Evolutionary conservation across 208 protist species (phyloP).

Genomic region (Zelonia costaricensis): DNA sequence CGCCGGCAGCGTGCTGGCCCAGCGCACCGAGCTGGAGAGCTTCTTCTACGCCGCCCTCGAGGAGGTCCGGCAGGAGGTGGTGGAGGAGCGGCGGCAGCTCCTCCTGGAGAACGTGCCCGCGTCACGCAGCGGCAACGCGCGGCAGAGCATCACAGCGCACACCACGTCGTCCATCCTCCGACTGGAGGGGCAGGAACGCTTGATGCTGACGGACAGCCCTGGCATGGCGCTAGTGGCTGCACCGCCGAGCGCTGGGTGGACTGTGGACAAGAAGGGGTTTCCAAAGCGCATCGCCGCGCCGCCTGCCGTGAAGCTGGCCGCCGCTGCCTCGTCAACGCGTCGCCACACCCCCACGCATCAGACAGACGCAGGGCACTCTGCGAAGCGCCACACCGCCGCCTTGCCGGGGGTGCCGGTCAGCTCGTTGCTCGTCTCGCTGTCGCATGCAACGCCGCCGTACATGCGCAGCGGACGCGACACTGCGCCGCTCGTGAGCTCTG

Average conservation of each 20-base stretch:
- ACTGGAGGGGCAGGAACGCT: conserved; percentile 42
- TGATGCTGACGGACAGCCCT: conserved; percentile 42
- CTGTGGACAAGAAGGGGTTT: conserved; percentile 20
- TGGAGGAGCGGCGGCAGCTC: conserved; percentile 52
- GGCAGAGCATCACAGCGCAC: conserved; percentile 8
- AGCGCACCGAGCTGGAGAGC: conserved; percentile 79
- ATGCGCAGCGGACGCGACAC: not conserved
- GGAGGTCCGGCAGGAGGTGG: conserved; percentile 64
- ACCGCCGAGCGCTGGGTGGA: conserved; percentile 1
- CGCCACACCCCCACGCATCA: too few relatives aligned
- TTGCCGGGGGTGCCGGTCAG: too few relatives aligned
- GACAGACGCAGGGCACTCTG: too few relatives aligned
- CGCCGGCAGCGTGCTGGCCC: conserved; percentile 53
- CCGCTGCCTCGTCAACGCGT: not conserved
- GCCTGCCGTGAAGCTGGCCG: not conserved
- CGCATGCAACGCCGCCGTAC: conserved; percentile 4
- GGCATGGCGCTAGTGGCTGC: not conserved
- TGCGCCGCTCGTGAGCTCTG: not conserved
- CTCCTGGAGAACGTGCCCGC: conserved; percentile 6
- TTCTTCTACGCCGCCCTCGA: conserved; percentile 87
- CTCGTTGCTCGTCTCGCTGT: conserved; percentile 14
- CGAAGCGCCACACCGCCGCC: too few relatives aligned
- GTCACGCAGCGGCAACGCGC: not conserved
- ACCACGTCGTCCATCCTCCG: conserved; percentile 40
- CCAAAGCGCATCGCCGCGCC: conserved; percentile 6